Percentiles rank a stretch among this genome's conserved stretches.
Conservation (phyloP, 257 asterid species). For the Cinchona pubescens region DNA sequence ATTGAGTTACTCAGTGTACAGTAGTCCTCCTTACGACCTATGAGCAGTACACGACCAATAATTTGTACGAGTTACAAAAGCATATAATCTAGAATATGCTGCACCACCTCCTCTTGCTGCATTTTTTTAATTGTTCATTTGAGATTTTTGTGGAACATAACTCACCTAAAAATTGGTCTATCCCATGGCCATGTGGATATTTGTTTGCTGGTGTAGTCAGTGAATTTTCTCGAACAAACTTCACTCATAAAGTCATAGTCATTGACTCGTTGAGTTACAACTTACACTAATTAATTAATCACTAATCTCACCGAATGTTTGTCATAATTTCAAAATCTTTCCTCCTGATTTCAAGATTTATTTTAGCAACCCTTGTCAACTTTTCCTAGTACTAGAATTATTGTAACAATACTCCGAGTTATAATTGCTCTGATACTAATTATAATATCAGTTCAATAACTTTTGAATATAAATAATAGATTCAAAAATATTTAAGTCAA, state of each 20-base stretch:
- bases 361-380: background rate
- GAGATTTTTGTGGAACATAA: background rate
- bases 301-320: background rate
- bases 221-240: background rate
- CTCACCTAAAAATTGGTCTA: background rate
- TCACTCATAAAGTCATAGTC: background rate
- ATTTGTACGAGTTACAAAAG: constrained; percentile 1
- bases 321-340: background rate
- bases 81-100: constrained; percentile 13
- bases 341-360: background rate
- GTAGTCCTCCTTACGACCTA: no score
- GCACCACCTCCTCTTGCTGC: background rate
- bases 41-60: background rate
- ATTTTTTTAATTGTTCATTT: no score
- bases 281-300: no score
- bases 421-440: no score
- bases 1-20: no score
- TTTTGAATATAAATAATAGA: no score
- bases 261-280: no score
- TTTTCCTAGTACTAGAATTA: background rate
- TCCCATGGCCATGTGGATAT: background rate
- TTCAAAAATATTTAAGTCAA: no score
- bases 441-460: no score
- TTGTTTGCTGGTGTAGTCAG: background rate
- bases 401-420: no score